Base-by-base conservation (phyloP, 129 eudicot species). In the Glebionis coronaria region DNA sequence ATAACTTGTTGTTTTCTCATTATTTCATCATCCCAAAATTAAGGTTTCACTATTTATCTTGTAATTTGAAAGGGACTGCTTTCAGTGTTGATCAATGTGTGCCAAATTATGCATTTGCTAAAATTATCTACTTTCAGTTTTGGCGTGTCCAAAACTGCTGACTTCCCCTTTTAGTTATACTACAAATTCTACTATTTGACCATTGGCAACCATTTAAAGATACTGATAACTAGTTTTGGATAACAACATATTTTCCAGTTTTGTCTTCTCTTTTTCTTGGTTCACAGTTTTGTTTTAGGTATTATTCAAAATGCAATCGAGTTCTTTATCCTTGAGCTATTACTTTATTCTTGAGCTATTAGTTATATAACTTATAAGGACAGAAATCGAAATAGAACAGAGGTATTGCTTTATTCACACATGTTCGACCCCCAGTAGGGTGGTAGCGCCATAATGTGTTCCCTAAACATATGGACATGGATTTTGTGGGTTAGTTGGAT, bases 401-500 rank as follows among this genome's bases (percentile, higher is more conserved):
- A 46, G 45, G 14, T 57, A 11, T 46, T 57, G 66, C 49, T 71
- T 19, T 29, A 50, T 51, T n/a, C 40, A 58, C 13, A 47, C 61
- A 18, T 56, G 44, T 28, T 31, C 12, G 14, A 29, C 13, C 38
- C 45, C 25, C 15, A 31, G 31, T 0, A 31, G 38, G 60, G 25
- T 31, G 8, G 13, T 31, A 12, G 20, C 52, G 42, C 35, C 31
- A 29, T 40, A 40, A 62, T 1, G 38, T 31, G 10, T 15, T 3
- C 18, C 44, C n/a, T 29, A 2, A 19, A 28, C 42, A 28, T n/a
- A 6, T 56, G 61, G 61, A 56, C 14, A n/a, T 56, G 12, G 10
- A 55, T 16, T 52, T 52, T 52, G 57, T 16, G 19, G 14, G 19
- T 56, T 21, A 11, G 29, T 56, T 18, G 38, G 61, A 56, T 9